Evolutionary conservation across 177 flowering plant genomes (phyloP).

Genomic region (Vitis hybrid): DNA sequence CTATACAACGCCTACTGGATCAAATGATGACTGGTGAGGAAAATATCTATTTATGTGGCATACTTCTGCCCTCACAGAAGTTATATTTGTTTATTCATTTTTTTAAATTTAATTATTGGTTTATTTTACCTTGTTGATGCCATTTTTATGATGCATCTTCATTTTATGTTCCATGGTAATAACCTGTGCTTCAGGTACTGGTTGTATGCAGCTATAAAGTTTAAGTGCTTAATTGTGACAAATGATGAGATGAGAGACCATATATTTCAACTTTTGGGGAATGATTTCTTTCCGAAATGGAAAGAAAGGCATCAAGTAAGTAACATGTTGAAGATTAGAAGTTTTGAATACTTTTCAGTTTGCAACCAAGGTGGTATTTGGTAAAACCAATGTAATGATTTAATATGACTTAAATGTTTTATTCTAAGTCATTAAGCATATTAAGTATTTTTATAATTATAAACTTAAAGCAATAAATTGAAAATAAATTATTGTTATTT

Average conservation of each 20-base stretch:
- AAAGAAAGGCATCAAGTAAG: constrained; percentile 97
- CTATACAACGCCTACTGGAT: constrained; percentile 90
- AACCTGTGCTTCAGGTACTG: constrained; percentile 78
- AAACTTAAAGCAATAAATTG: no score
- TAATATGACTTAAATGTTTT: no score
- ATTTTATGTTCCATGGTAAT: constrained; percentile 23
- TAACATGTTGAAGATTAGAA: background rate
- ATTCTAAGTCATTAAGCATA: no score
- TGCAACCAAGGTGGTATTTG: background rate
- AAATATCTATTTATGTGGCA: background rate
- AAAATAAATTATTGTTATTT: no score
- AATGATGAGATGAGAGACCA: constrained; percentile 97
- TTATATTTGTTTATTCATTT: background rate
- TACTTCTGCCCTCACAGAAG: no score
- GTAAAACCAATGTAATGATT: no score
- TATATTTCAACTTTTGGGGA: constrained; percentile 80
- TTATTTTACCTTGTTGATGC: background rate
- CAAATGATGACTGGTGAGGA: constrained; percentile 95
- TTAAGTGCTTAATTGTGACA: constrained; percentile 80
- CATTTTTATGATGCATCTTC: constrained; percentile 1
- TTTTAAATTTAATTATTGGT: background rate
- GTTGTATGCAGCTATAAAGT: constrained; percentile 96
- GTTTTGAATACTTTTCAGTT: background rate
- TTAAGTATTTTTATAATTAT: no score
- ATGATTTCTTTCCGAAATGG: constrained; percentile 92